Base-by-base conservation (phyloP, 331 rosid genomes). In the Pyrus hybrid region DNA sequence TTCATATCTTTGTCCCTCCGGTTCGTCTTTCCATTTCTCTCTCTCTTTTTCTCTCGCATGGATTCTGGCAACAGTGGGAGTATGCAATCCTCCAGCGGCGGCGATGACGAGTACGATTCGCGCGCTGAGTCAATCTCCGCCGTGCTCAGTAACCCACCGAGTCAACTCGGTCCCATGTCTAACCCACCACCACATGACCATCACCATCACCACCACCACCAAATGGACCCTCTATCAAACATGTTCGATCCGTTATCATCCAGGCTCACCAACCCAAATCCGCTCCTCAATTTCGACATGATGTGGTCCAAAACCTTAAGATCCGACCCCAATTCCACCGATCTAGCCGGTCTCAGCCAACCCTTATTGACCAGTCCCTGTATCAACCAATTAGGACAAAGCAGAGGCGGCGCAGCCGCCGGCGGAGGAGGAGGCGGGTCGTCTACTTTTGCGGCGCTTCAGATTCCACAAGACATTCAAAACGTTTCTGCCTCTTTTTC, bases 11-110 rank as follows among this genome's bases (percentile, higher is more conserved):
- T 71, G 18, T 67, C 67, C 63, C 7, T 72, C 13, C 23, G 49
- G 13, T 7, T 78, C 83, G 78, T 85, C 84, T 82, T 67, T 77
- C 86, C 85, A 5, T 41, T 67, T 29, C 22, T 57, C 25, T 67
- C 49, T 64, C 68, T 64, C 30, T 29, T 4, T 26, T 3, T 54
- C 37, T 56, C 71, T 78, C 87, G 74, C 26, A 92, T 94, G 99
- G 99, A 94, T 87, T 94, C 97, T 3, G 89, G 83, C 2, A 90
- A 93, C 82, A 94, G 96, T 83, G 96, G 96, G 0, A 94, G 99
- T 76, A 81, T 94, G 80, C 97, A 90, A 47, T 94, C 99, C n/a
- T 92, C 97, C 2, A 94, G 99, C 45, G 91, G 97, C 56, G 97
- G 88, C 41, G 98, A 90, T 2, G 97, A 94, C 13, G 99, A 94